phyloP scores from a whole-genome alignment of 1,284 basidiomycete species.

The Pseudozyma sp. region DNA sequence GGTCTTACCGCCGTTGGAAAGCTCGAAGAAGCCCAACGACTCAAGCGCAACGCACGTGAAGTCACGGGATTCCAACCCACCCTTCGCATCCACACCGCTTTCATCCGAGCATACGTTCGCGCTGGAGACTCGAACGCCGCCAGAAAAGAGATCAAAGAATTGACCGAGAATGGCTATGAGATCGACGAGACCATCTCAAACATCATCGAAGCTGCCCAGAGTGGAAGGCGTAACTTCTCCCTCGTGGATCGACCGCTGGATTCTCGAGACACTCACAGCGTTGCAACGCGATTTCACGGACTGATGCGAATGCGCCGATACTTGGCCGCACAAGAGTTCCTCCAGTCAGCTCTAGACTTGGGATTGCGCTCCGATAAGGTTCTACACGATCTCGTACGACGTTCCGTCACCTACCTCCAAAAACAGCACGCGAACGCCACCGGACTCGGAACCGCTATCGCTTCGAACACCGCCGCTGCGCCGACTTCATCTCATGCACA shows the following conservation, averaged over 20 bases:
- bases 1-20: conserved; percentile 33
- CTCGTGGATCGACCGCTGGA: conserved; percentile 24
- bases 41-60: conserved; percentile 39
- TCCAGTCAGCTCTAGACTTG: conserved; percentile 27
- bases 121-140: conserved; percentile 19
- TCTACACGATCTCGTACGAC: conserved; percentile 21
- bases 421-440: conserved; percentile 13
- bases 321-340: conserved; percentile 40
- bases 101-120: conserved; percentile 43
- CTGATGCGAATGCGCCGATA: conserved; percentile 27
- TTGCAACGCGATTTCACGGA: conserved; percentile 37
- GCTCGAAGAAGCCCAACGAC: conserved; percentile 35
- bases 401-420: conserved; percentile 19
- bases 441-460: background rate
- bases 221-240: conserved; percentile 9
- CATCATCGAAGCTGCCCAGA: conserved; percentile 45
- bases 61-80: conserved; percentile 26
- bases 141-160: conserved; percentile 30
- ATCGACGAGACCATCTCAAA: conserved; percentile 39
- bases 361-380: conserved; percentile 33
- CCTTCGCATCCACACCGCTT: conserved; percentile 44
- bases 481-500: background rate
- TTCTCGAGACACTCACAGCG: conserved; percentile 14
- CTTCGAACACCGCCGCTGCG: no score
- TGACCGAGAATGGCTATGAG: conserved; percentile 25